A percentile compares a stretch with the other conserved stretches of the same genome.
Conservation (phyloP, 2,329 filamentous ascomycete species). For the Exophiala xenobiotica region DNA sequence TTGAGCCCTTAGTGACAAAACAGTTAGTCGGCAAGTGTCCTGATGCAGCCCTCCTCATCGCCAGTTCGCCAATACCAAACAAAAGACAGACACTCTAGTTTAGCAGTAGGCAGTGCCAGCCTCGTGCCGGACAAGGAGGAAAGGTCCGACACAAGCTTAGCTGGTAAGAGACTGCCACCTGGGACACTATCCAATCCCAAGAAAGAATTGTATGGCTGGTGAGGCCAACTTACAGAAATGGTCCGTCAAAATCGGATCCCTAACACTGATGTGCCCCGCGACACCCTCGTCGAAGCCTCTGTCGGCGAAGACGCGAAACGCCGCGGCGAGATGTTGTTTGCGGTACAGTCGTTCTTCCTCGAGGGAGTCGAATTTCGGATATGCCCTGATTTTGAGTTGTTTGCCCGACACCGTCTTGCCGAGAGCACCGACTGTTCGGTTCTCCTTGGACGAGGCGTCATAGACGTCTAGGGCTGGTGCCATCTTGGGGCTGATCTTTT, state of each 20-base stretch:
- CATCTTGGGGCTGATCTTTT: constrained; percentile 30
- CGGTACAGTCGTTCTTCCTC: constrained; percentile 45
- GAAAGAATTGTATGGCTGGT: neutral
- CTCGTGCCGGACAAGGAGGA: neutral
- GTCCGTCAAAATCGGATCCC: constrained; percentile 41
- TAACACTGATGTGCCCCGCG: constrained; percentile 45
- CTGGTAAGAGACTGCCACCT: too few species aligned
- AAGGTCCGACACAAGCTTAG: too few species aligned
- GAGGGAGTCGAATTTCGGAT: constrained; percentile 44
- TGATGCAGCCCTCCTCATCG: too few species aligned
- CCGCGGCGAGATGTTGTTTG: constrained; percentile 49
- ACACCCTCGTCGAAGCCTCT: constrained; percentile 43
- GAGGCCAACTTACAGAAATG: constrained; percentile 37
- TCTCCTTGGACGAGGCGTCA: constrained; percentile 39
- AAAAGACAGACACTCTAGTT: too few species aligned
- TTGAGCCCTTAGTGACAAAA: constrained; percentile 47
- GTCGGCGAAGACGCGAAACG: constrained; percentile 45
- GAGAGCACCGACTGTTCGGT: constrained; percentile 46
- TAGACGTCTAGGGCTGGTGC: constrained; percentile 40
- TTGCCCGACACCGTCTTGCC: constrained; percentile 48
- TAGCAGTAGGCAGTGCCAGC: too few species aligned
- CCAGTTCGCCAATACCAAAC: too few species aligned
- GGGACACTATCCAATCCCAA: too few species aligned
- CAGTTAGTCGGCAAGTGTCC: too few species aligned
- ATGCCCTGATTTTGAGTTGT: constrained; percentile 47